Percentiles rank a stretch among this genome's conserved stretches.
Conservation (phyloP, 768 basidiomycete genomes). For the Hygrophoropsis aurantiaca region DNA sequence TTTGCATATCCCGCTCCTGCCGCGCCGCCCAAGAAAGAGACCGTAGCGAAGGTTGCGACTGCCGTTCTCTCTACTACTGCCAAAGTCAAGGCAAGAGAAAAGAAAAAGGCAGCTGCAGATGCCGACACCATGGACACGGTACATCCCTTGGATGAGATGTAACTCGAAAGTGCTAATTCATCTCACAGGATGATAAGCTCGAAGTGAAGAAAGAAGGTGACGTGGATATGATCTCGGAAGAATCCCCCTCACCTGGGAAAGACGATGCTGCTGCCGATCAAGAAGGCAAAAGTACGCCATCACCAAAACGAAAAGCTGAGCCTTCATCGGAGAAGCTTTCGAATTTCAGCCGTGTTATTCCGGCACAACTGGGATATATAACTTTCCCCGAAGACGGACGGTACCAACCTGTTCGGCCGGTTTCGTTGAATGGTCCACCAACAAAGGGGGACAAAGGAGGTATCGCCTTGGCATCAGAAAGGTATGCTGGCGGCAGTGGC, state of each 20-base stretch:
- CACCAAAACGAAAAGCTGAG: constrained; percentile 66
- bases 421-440: constrained; percentile 46
- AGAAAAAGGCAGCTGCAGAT: constrained; percentile 84
- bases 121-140: constrained; percentile 83
- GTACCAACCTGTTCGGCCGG: constrained; percentile 86
- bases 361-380: constrained; percentile 83
- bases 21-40: constrained; percentile 91
- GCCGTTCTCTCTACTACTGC: constrained; percentile 97
- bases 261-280: constrained; percentile 53
- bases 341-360: constrained; percentile 92
- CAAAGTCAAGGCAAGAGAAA: constrained; percentile 93
- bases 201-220: constrained; percentile 61
- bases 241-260: constrained; percentile 39
- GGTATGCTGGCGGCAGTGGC: constrained; percentile 79
- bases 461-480: constrained; percentile 47
- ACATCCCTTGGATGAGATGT: constrained; percentile 26
- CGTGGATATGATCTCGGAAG: constrained; percentile 79
- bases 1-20: constrained; percentile 89
- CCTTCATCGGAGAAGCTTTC: constrained; percentile 70
- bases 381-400: constrained; percentile 76
- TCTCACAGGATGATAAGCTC: constrained; percentile 50
- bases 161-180: constrained; percentile 12
- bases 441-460: constrained; percentile 27
- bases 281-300: constrained; percentile 37
- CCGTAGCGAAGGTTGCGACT: constrained; percentile 86